Base-by-base conservation (phyloP, 2,329 filamentous ascomycete species). In the Grosmannia serpens region DNA sequence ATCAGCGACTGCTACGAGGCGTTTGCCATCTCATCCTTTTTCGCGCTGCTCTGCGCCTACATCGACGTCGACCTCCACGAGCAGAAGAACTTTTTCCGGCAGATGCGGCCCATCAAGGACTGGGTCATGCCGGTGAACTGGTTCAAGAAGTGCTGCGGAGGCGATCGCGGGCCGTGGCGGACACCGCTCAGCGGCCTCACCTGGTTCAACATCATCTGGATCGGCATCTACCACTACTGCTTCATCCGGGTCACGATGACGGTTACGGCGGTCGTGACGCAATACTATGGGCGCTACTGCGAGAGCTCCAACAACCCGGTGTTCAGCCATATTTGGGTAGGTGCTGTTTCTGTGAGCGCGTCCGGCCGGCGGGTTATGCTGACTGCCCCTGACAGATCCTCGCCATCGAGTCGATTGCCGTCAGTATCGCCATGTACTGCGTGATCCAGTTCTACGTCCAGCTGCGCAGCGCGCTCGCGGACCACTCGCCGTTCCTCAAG, bases 141-240 rank as follows among this genome's bases (percentile, higher is more conserved):
- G 80, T 76, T 88, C 61, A 81, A 84, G 63, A 84, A 80, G 66
- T 88, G 84, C 68, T 87, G 83, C 58, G 85, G 88, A 44, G 86
- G 87, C 38, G 71, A 87, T 60, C 75, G 81, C 57, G 88, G 89
- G 0, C 77, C 79, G 29, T 86, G 88, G 77, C 80, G 88, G 64
- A 86, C 80, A n/a, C 89, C 90, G 0, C 77, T 80, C 64, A 94
- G 87, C 70, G 89, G 90, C 1, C 73, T 95, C 69, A 95, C 89
- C 1, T 94, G 89, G 89, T 95, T 95, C 74, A 95, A 95, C 69
- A 84, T 91, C 60, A 79, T 91, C 64, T 94, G 87, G 87, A 80
- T 88, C 53, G 85, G 86, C 57, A 79, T 94, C 58, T 95, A 91
- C 71, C 89, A 95, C 67, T 95, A 94, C 73, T 91, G 88, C 73